Evolutionary conservation across 768 basidiomycete genomes (phyloP), one percentile per base, ranked within the genome.

Genomic region (Pleurotus tuber-regium): DNA sequence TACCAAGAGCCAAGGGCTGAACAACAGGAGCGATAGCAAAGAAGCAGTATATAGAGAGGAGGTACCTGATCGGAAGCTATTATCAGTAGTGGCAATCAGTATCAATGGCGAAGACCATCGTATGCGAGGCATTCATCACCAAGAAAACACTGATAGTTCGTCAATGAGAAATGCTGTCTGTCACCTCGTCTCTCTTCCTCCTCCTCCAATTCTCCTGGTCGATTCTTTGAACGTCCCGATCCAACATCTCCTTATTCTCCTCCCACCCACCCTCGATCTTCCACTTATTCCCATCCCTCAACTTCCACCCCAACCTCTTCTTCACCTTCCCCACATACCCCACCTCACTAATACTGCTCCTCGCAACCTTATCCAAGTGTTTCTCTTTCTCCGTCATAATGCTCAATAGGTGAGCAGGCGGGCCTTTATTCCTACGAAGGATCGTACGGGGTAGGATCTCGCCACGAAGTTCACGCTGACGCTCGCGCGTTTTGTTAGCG

Each of bases 301-400:
- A 55, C 62, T 72, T 80, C 48, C 73, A 75, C 2, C 87, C 83
- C 53, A 79, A 62, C 52, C 60, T 66, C 52, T 68, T 68, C 70
- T 91, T 92, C 43, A 84, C 71, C 60, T 66, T 59, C n/a, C 79
- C 89, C 2, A 83, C 76, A 63, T 89, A 91, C 11, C 90, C 90
- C 0, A 78, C 86, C 63, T 85, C 82, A 49, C 84, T 77, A 2
- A 79, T 71, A 31, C 72, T 74, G n/a, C 46, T 48, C 30, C 80
- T 66, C 44, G 74, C 71, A 4, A 86, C 66, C 54, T 65, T 68
- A 55, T 89, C 86, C 63, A 71, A 61, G 44, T 62, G 66, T 52
- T 71, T 73, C 52, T 77, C 65, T 56, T 73, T 60, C 1, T 72
- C 68, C 0, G 78, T 70, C 82, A 89, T 82, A 52, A 60, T 68